Evolutionary conservation across 495 filamentous ascomycete species (phyloP).

Genomic region (Xylaria telfairii): DNA sequence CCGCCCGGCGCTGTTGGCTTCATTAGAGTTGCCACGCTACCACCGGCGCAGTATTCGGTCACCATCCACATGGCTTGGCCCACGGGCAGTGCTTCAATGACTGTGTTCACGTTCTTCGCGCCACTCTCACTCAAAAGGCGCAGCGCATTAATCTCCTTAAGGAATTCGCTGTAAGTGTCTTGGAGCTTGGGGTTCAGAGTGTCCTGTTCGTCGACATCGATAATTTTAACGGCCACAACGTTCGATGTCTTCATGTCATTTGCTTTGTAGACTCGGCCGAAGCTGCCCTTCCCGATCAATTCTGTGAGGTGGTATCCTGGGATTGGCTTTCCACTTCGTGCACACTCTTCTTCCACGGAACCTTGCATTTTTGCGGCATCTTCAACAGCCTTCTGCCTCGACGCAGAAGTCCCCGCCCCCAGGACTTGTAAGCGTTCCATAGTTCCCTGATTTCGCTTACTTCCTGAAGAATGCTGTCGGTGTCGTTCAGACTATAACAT

Average conservation of each 20-base stretch:
- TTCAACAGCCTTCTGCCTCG: conserved; percentile 57
- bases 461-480: conserved; percentile 11
- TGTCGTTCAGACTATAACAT: neutral
- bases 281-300: conserved; percentile 94
- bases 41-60: conserved; percentile 93
- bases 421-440: conserved; percentile 53
- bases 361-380: conserved; percentile 63
- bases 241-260: conserved; percentile 62
- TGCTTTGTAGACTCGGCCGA: conserved; percentile 91
- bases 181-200: conserved; percentile 74
- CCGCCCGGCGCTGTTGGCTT: conserved; percentile 69
- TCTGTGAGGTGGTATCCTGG: conserved; percentile 80
- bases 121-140: conserved; percentile 82
- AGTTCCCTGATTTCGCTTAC: conserved; percentile 23
- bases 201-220: conserved; percentile 91
- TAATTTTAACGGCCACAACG: conserved; percentile 90
- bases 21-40: conserved; percentile 88
- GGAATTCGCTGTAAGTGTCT: conserved; percentile 80
- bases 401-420: conserved; percentile 44
- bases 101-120: conserved; percentile 88
- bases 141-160: conserved; percentile 87
- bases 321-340: conserved; percentile 51
- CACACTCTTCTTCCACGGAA: conserved; percentile 54
- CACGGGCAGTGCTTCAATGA: conserved; percentile 85
- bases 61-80: conserved; percentile 93